Percentiles rank a stretch among this genome's conserved stretches.
Conservation (phyloP, 2,329 filamentous ascomycete species). For the Arthrobotrys conoides region DNA sequence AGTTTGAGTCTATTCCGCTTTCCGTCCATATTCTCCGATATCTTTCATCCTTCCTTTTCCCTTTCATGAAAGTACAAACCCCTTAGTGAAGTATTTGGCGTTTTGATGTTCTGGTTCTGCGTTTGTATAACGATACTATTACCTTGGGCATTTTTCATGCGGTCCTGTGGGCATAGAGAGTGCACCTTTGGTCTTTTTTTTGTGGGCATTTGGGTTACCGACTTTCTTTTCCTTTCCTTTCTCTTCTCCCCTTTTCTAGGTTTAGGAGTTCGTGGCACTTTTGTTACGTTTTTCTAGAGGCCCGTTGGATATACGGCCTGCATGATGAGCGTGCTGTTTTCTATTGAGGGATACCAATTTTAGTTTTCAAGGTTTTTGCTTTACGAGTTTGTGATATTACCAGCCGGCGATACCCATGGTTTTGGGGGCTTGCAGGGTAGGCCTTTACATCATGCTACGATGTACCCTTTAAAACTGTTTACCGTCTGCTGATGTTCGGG, state of each 20-base stretch:
- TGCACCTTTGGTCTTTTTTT: slow-evolving; percentile 33
- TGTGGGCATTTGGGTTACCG: slow-evolving; percentile 24
- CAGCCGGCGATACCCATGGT: slow-evolving; percentile 1
- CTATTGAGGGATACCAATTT: slow-evolving; percentile 21
- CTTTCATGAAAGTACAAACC: slow-evolving; percentile 17
- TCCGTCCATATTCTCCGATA: neutral
- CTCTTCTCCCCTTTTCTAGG: neutral
- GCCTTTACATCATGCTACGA: neutral
- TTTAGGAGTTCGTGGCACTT: slow-evolving; percentile 25
- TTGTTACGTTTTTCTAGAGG: slow-evolving; percentile 6
- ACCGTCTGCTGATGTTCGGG: neutral
- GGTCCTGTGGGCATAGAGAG: slow-evolving; percentile 24
- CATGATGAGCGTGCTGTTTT: slow-evolving; percentile 16
- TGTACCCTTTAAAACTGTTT: neutral
- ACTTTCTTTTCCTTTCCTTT: slow-evolving; percentile 5
- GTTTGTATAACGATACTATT: slow-evolving; percentile 21
- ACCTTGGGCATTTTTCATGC: slow-evolving; percentile 5
- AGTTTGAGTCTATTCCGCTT: neutral
- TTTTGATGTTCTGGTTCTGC: slow-evolving; percentile 13
- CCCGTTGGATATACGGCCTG: neutral
- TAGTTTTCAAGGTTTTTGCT: neutral
- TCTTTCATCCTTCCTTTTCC: slow-evolving; percentile 1
- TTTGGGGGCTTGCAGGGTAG: neutral
- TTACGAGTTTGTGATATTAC: slow-evolving; percentile 26
- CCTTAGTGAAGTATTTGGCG: slow-evolving; percentile 32